Evolutionary conservation across 176 grass and related monocot genomes (phyloP), one percentile per base, ranked within the genome.

Genomic region (Alloteropsis semialata): DNA sequence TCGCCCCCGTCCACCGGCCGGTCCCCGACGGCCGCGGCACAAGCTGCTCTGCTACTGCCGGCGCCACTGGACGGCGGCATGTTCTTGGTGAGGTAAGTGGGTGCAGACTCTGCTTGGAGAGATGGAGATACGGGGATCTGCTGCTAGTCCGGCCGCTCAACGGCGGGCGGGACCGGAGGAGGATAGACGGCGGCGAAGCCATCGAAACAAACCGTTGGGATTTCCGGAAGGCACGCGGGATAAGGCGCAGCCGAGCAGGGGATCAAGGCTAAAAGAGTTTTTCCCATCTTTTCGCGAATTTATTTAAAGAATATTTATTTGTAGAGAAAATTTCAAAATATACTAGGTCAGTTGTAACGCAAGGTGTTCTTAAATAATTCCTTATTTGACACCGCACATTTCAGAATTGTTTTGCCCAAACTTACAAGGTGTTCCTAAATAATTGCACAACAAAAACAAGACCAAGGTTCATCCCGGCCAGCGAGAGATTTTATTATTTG

Each of bases 131-230:
- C 24, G 7, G 16, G 19, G 14, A 63, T 29, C 58, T 38, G 16
- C 58, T 72, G 34, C 34, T 33, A 34, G n/a, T 27, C 8, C 16
- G 11, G 21, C 74, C 14, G 21, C 13, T 24, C n/a, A 19, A 37
- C 10, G 42, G 38, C 1, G 75, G 62, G 3, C 77, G 45, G 48
- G 72, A 25, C 25, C 62, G 22, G 22, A 39, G 24, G 65, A 56
- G 57, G 15, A 86, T 17, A 25, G 64, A 44, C 50, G 59, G 33
- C 46, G 46, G 81, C 63, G 63, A 85, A 36, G 65, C 54, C 87
- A 89, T 89, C 65, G 24, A 18, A 81, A 32, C 11, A 41, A 76
- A 22, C 70, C 19, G 70, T 48, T 64, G 60, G 43, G 27, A 15
- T 19, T 55, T 43, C 65, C 17, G 8, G 43, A 32, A 63, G 45